Conservation (phyloP, 495 filamentous ascomycete genomes). For the Podospora bellae-mahoneyi region DNA sequence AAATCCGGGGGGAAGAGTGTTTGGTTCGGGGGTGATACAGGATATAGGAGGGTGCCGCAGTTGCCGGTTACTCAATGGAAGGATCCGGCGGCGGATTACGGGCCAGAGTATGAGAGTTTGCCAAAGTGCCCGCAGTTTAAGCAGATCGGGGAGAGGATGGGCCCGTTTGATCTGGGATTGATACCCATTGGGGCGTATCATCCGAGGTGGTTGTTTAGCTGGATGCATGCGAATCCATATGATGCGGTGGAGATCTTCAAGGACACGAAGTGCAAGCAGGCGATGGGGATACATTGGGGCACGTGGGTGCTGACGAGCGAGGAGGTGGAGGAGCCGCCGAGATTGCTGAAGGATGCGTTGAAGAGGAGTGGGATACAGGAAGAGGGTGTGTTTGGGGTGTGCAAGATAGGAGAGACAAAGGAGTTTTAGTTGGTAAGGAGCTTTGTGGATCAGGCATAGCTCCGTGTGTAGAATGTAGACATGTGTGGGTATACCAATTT, state of each 20-base stretch:
- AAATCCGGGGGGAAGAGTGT: constrained; percentile 70
- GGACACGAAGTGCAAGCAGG: constrained; percentile 78
- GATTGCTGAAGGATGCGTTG: constrained; percentile 71
- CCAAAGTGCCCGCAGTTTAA: constrained; percentile 84
- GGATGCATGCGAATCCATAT: constrained; percentile 84
- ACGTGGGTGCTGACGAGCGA: constrained; percentile 89
- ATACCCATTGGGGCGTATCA: constrained; percentile 94
- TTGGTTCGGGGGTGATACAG: constrained; percentile 74
- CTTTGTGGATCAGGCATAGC: not conserved
- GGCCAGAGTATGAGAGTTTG: constrained; percentile 59
- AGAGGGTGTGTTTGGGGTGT: constrained; percentile 80
- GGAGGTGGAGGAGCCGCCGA: constrained; percentile 79
- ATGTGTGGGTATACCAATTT: too few relatives aligned
- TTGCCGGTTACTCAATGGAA: constrained; percentile 28
- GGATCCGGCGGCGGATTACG: constrained; percentile 65
- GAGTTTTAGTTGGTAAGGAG: constrained; percentile 56
- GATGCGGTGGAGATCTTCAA: constrained; percentile 88
- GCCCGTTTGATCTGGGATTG: constrained; percentile 87
- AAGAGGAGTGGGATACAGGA: constrained; percentile 64
- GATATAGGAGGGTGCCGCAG: constrained; percentile 80
- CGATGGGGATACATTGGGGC: constrained; percentile 92
- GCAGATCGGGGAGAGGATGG: constrained; percentile 75
- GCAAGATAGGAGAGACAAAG: constrained; percentile 81
- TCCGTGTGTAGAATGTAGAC: too few relatives aligned
- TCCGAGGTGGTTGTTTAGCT: constrained; percentile 70